Conservation (phyloP, 345 rosid species). For the Corchorus olitorius region DNA sequence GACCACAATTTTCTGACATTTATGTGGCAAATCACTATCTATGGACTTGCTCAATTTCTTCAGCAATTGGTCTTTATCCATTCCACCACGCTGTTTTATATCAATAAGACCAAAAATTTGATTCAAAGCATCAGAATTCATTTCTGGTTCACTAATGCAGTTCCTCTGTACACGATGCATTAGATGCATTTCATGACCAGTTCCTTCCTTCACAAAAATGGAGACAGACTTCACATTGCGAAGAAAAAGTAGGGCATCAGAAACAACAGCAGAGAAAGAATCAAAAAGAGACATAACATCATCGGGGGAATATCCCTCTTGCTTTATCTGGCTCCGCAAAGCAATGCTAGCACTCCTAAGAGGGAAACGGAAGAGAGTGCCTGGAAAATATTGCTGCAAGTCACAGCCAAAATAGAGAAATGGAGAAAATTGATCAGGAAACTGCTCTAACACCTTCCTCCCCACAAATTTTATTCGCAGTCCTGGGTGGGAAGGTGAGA, state of each 20-base stretch:
- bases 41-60: conserved; percentile 63
- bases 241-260: conserved; percentile 80
- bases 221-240: conserved; percentile 78
- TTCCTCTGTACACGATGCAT: conserved; percentile 71
- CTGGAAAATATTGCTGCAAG: conserved; percentile 76
- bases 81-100: conserved; percentile 55
- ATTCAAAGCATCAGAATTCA: conserved; percentile 46
- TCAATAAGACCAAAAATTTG: conserved; percentile 62
- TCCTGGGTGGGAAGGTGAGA: conserved; percentile 96
- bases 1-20: conserved; percentile 77
- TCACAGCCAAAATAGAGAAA: conserved; percentile 95
- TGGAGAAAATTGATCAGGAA: conserved; percentile 96
- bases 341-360: conserved; percentile 76
- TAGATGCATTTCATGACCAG: conserved; percentile 74
- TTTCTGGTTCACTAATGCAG: conserved; percentile 51
- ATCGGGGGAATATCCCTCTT: conserved; percentile 74
- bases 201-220: conserved; percentile 81
- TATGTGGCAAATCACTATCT: conserved; percentile 59
- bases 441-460: conserved; percentile 86
- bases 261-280: conserved; percentile 75
- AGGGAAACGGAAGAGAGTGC: conserved; percentile 95
- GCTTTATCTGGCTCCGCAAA: conserved; percentile 81
- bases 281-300: conserved; percentile 87
- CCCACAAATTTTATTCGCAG: conserved; percentile 87
- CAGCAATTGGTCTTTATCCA: conserved; percentile 77